Base-by-base conservation (phyloP, 129 eudicot genomes). In the Artemisia annua region DNA sequence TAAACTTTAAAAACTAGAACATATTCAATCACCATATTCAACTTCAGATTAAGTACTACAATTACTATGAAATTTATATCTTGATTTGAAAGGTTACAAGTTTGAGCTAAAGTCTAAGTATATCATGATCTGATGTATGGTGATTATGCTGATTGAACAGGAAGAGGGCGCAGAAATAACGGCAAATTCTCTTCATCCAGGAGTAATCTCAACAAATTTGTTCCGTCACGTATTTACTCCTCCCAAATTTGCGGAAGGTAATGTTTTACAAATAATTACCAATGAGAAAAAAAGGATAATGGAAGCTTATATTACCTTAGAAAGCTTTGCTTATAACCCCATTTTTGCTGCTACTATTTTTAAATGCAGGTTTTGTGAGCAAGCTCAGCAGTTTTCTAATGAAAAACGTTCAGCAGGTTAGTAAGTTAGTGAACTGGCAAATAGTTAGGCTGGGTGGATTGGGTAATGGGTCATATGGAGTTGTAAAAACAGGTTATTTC, bases 381-480 rank as follows among this genome's bases (percentile, higher is more conserved):
- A 79, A 66, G 19, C 69, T 91, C 24, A 92, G 92, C 63, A 85
- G 77, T 46, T 55, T 13, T 63, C 30, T 86, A 55, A 69, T 91
- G 43, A 91, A 91, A 81, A 86, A 83, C 75, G 87, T 88, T 77
- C 82, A 83, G 46, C 97, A 88, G 87, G 97, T 91, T 66, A 67
- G 76, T 65, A 71, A 55, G 55, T 75, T 66, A 58, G 39, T 17
- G 57, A 75, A 55, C 48, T 60, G 46, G 46, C 46, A 39, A 39
- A 39, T 7, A 39, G 12, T 49, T 49, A 22, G 13, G 51, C 35
- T 30, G 35, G 35, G 1, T 30, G 35, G 35, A 6, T 0, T 30
- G 35, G 35, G 35, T 0, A 30, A 30, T 30, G 35, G 6, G 35
- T 30, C 35, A 30, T 4, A 30, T 30, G 35, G 4, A 3, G 35